Evolutionary conservation across 2,329 filamentous ascomycete genomes (phyloP).

Genomic region (Trichoderma koningii): DNA sequence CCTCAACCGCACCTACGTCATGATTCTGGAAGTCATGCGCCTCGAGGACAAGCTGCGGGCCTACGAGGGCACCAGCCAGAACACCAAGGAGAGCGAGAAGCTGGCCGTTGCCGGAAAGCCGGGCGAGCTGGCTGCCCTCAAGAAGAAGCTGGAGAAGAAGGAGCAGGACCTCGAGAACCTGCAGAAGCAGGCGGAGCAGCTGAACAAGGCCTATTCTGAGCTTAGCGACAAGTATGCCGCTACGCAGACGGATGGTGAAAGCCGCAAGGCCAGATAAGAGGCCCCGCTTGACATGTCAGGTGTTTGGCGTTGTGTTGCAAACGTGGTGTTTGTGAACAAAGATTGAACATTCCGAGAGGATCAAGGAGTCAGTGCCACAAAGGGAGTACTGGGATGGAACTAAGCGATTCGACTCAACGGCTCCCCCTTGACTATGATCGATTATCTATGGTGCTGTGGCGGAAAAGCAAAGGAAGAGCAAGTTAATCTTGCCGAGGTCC

Average conservation of each 20-base stretch:
- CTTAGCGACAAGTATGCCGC: constrained; percentile 79
- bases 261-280: constrained; percentile 55
- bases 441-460: background rate
- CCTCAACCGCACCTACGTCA: constrained; percentile 97
- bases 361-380: background rate
- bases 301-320: background rate
- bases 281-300: background rate
- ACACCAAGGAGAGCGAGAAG: constrained; percentile 69
- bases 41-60: constrained; percentile 90
- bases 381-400: background rate
- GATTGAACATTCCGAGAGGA: background rate
- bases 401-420: background rate
- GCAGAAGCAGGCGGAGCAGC: constrained; percentile 87
- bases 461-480: background rate
- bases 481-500: background rate
- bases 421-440: background rate
- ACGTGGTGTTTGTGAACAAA: background rate
- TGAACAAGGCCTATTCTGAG: constrained; percentile 82
- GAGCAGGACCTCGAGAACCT: constrained; percentile 81
- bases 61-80: constrained; percentile 62
- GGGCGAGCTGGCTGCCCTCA: constrained; percentile 71
- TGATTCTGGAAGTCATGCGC: constrained; percentile 89
- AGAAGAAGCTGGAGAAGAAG: constrained; percentile 73
- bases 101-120: constrained; percentile 71
- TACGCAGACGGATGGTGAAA: constrained; percentile 52